Evolutionary conservation across 768 basidiomycete species (phyloP), one percentile per base, ranked within the genome.

Genomic region (Collybiopsis confluens): DNA sequence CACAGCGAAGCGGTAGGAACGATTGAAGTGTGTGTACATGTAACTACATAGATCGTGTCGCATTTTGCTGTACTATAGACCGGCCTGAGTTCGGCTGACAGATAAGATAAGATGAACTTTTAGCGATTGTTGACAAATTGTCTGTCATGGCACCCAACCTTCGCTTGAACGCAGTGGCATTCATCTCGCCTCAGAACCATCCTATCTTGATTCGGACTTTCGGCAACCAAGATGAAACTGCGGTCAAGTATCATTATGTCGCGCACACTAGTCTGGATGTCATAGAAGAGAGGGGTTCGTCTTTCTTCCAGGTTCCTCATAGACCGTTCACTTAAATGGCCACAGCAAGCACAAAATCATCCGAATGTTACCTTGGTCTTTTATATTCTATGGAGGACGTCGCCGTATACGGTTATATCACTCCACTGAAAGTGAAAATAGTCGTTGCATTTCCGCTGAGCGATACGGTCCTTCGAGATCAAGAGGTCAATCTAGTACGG

Each of bases 331-430:
- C n/a, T 40, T 78, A n/a, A n/a, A 77, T 77, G 40, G 68, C 63
- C 64, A 72, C 59, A 24, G 61, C 76, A 56, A 78, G 76, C 16
- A 74, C 74, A 26, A 92, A 90, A 67, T 71, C 79, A 3, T 74
- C 73, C 4, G 92, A 95, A 30, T 86, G 87, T 64, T 96, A 94
- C 64, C 77, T 93, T 35, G 92, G 92, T 4, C 73, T 95, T 52
- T 70, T 96, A 23, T 92, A 91, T 66, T 79, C 86, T n/a, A 87
- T 95, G 77, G 93, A 96, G 69, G 92, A 95, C 60, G 87, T 91
- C 46, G 92, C 90, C 2, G 90, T 92, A 36, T 95, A 95, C 67
- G 93, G 92, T 37, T 96, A 92, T 69, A 81, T 93, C 46, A 93
- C 91, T 9, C 90, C 92, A 11, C 73, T 91, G 56, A 90, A 88